phyloP scores from a whole-genome alignment of 306 rosid genomes.

The Casuarina cunninghamiana region DNA sequence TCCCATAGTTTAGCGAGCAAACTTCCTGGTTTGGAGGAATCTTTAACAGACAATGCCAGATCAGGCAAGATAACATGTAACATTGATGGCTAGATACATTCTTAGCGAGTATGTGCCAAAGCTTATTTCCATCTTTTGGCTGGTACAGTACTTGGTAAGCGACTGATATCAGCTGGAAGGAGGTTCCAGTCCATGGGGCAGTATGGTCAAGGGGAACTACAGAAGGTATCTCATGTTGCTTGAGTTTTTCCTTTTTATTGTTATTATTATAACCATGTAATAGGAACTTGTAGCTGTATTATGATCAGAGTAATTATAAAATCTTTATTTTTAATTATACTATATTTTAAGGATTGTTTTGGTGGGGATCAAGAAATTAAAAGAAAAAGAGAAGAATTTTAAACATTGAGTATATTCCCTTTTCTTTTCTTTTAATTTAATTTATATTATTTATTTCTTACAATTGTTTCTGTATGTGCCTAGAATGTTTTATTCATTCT shows the following conservation, averaged over 20 bases:
- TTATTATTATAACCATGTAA: neutral
- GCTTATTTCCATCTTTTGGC: slow-evolving; percentile 31
- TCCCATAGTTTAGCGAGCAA: slow-evolving; percentile 59
- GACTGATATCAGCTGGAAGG: slow-evolving; percentile 77
- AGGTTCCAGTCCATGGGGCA: slow-evolving; percentile 95
- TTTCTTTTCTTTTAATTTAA: too few species aligned
- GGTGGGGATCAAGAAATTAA: too few species aligned
- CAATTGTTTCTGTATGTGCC: too few species aligned
- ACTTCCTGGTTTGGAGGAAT: slow-evolving; percentile 61
- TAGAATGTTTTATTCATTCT: neutral
- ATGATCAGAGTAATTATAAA: neutral
- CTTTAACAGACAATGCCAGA: slow-evolving; percentile 59
- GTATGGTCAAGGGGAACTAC: slow-evolving; percentile 89
- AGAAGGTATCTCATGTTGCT: slow-evolving; percentile 57
- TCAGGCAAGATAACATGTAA: slow-evolving; percentile 57
- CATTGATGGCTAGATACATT: slow-evolving; percentile 18
- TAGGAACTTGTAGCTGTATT: neutral
- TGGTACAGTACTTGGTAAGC: slow-evolving; percentile 79
- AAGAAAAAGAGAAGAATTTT: too few species aligned
- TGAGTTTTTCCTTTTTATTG: neutral
- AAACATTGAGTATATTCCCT: too few species aligned
- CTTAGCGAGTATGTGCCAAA: slow-evolving; percentile 24
- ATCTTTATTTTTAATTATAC: neutral
- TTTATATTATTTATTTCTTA: too few species aligned
- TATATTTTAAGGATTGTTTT: too few species aligned